Evolutionary conservation across 2,329 filamentous ascomycete genomes (phyloP).

Genomic region (Penicillium brevicompactum): DNA sequence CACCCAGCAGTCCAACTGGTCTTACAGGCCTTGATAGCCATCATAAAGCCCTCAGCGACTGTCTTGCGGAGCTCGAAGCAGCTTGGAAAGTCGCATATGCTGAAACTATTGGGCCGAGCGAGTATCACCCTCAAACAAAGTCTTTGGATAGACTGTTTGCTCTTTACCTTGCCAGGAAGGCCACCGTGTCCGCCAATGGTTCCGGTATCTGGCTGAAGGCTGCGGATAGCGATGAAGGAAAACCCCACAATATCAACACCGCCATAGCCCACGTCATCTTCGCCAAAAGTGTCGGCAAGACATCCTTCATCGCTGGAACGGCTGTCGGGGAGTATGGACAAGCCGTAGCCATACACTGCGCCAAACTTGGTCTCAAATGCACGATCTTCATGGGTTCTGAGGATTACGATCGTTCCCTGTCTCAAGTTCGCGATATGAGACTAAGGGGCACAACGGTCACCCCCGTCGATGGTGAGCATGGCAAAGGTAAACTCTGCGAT

Average conservation of each 20-base stretch:
- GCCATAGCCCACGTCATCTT: slow-evolving; percentile 88
- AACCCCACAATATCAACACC: slow-evolving; percentile 98
- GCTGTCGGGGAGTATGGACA: slow-evolving; percentile 96
- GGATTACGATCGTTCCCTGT: slow-evolving; percentile 70
- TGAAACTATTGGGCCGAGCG: slow-evolving; percentile 96
- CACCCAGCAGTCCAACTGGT: too few species aligned
- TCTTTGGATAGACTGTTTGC: slow-evolving; percentile 79
- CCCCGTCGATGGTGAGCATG: slow-evolving; percentile 66
- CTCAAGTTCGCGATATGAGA: slow-evolving; percentile 96
- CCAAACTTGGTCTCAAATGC: slow-evolving; percentile 95
- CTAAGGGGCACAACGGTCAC: slow-evolving; percentile 87
- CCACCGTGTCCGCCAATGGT: slow-evolving; percentile 83
- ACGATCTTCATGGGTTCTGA: slow-evolving; percentile 97
- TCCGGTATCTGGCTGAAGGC: slow-evolving; percentile 97
- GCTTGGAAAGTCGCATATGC: slow-evolving; percentile 84
- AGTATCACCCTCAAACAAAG: slow-evolving; percentile 87
- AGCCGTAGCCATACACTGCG: slow-evolving; percentile 91
- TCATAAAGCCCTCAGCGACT: slow-evolving; percentile 71
- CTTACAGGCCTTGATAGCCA: too few species aligned
- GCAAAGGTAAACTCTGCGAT: slow-evolving; percentile 74
- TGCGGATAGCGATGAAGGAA: slow-evolving; percentile 95
- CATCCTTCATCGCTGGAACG: slow-evolving; percentile 93
- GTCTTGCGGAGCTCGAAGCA: slow-evolving; percentile 79
- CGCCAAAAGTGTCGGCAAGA: slow-evolving; percentile 87
- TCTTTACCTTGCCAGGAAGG: slow-evolving; percentile 78